A percentile compares a stretch with the other conserved stretches of the same genome.
phyloP scores from a whole-genome alignment of 163 green algal genomes.

The Dunaliella salina region DNA sequence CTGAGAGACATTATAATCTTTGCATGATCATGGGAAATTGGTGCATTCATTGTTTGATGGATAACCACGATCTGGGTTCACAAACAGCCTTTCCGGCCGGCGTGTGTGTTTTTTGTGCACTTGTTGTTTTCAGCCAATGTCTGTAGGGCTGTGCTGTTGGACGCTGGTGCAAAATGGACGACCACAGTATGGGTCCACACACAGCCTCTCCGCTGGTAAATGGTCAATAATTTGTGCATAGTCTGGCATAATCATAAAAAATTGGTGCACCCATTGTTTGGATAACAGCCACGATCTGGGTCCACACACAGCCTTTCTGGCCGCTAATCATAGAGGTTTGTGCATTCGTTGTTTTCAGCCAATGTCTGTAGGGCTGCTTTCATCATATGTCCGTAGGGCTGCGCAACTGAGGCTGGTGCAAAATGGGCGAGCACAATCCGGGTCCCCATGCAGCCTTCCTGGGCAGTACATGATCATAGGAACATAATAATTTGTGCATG shows the following conservation, averaged over 20 bases:
- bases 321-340: not conserved
- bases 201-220: too few relatives aligned
- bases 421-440: constrained; percentile 52
- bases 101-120: not conserved
- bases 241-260: too few relatives aligned
- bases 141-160: not conserved
- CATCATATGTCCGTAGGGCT: too few relatives aligned
- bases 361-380: too few relatives aligned
- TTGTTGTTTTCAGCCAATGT: not conserved
- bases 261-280: too few relatives aligned
- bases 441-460: constrained; percentile 39
- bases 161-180: constrained; percentile 46
- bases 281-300: too few relatives aligned
- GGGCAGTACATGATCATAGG: too few relatives aligned
- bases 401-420: constrained; percentile 10
- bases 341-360: not conserved
- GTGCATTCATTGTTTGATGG: too few relatives aligned
- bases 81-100: constrained; percentile 34
- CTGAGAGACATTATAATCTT: too few relatives aligned
- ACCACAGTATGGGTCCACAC: constrained; percentile 47
- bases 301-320: constrained; percentile 39
- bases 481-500: too few relatives aligned
- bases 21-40: too few relatives aligned
- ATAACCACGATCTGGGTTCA: constrained; percentile 47
- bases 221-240: too few relatives aligned